Evolutionary conservation across 768 basidiomycete genomes (phyloP).

Genomic region (Neoboletus subvelutipes): DNA sequence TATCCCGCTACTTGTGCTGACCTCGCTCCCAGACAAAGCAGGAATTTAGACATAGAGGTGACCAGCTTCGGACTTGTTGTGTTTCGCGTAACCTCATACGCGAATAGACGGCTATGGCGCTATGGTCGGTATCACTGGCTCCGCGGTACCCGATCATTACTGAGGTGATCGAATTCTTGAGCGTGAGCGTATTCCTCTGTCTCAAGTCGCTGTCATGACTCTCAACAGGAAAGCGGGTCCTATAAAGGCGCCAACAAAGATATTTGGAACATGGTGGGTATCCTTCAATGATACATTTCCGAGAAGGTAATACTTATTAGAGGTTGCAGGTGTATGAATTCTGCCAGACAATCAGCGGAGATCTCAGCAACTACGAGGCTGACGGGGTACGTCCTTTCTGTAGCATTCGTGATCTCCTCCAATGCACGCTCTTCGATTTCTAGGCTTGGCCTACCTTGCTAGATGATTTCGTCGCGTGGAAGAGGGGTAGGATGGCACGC

Average conservation of each 20-base stretch:
- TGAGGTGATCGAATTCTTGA: constrained; percentile 67
- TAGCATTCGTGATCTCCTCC: constrained; percentile 1
- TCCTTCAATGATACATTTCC: neutral
- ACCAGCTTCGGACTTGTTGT: constrained; percentile 10
- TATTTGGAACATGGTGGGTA: constrained; percentile 77
- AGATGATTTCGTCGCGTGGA: constrained; percentile 78
- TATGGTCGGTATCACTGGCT: constrained; percentile 75
- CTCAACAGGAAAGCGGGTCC: constrained; percentile 42
- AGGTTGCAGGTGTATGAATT: constrained; percentile 69
- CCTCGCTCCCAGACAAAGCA: constrained; percentile 48
- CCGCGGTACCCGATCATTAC: constrained; percentile 64
- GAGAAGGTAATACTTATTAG: neutral
- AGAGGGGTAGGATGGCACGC: constrained; percentile 32
- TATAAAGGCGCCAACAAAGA: constrained; percentile 85
- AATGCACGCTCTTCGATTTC: neutral
- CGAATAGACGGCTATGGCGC: constrained; percentile 60
- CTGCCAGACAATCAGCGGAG: constrained; percentile 56
- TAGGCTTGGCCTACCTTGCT: constrained; percentile 84
- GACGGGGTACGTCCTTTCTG: constrained; percentile 59
- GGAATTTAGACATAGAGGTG: constrained; percentile 84
- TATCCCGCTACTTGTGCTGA: constrained; percentile 3
- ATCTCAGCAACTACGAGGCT: constrained; percentile 66
- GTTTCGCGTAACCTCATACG: neutral
- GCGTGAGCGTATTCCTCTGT: constrained; percentile 39
- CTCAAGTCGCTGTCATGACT: neutral